These are phyloP conservation scores for Sinapis alba DNA, from an alignment of 441 rosid genomes.

Conservation along the genomic window DNA sequence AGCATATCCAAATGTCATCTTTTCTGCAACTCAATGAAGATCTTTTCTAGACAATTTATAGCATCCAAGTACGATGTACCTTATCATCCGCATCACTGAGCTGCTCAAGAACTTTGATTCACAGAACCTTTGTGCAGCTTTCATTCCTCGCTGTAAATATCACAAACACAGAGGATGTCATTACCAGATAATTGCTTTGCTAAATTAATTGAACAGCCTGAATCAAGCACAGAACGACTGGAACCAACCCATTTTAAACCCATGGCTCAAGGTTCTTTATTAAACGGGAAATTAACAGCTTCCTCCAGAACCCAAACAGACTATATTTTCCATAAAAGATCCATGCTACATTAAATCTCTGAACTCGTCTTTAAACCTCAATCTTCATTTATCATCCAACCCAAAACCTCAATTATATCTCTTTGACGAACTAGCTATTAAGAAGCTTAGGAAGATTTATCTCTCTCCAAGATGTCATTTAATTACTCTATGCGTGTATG, in stretches of 20 bases:
- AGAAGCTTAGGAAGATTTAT: background rate
- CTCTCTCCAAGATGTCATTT: background rate
- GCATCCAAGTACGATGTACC: slow-evolving; percentile 47
- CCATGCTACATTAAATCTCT: slow-evolving; percentile 3
- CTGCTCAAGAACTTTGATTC: slow-evolving; percentile 72
- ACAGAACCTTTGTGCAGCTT: slow-evolving; percentile 85
- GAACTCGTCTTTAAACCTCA: background rate
- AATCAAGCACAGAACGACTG: background rate
- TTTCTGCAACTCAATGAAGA: background rate
- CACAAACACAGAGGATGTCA: slow-evolving; percentile 16
- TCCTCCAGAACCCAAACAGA: background rate
- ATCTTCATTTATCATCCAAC: background rate
- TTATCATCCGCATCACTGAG: slow-evolving; percentile 90
- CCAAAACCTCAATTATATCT: background rate
- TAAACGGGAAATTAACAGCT: background rate
- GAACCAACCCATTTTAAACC: background rate
- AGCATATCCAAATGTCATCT: background rate
- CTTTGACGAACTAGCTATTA: background rate
- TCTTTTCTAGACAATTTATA: background rate
- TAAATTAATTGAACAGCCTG: slow-evolving; percentile 8
- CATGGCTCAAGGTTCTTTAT: slow-evolving; percentile 9
- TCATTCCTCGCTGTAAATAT: slow-evolving; percentile 73
- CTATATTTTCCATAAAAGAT: background rate
- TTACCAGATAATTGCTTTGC: slow-evolving; percentile 14
- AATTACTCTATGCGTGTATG: background rate